Percentiles rank a stretch among this genome's conserved stretches.
Evolutionary conservation across 129 eudicot genomes (phyloP).

Genomic region (Mikania micrantha): DNA sequence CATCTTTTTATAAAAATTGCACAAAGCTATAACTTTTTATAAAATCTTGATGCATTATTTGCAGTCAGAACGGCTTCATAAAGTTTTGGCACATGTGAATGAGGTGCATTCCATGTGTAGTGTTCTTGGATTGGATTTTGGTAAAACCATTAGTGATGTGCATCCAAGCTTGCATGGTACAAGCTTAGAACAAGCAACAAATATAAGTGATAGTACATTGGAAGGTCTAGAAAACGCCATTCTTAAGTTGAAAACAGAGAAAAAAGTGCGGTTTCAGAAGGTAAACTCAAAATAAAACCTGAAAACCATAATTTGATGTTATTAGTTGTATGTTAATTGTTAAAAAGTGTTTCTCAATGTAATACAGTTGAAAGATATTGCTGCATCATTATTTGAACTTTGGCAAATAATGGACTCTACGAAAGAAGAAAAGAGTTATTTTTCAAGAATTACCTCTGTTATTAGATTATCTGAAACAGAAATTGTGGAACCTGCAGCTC

Average conservation of each 20-base stretch:
- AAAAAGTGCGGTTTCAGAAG: constrained; percentile 75
- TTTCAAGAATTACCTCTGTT: constrained; percentile 45
- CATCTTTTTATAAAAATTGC: background rate
- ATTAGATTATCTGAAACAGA: constrained; percentile 47
- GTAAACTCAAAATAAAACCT: constrained; percentile 22
- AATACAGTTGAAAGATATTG: constrained; percentile 64
- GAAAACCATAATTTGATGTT: background rate
- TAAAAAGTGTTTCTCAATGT: background rate
- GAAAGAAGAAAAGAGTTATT: constrained; percentile 50
- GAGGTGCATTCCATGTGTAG: constrained; percentile 73
- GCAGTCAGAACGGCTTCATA: constrained; percentile 77
- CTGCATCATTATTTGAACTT: constrained; percentile 57
- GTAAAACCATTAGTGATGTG: constrained; percentile 65
- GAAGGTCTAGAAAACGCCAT: constrained; percentile 72
- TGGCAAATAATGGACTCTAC: constrained; percentile 86
- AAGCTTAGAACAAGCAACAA: constrained; percentile 57
- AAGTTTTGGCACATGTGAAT: constrained; percentile 64
- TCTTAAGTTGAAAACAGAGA: constrained; percentile 63
- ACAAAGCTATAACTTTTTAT: background rate
- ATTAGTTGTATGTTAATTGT: background rate
- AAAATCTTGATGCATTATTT: constrained; percentile 5
- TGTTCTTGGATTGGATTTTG: constrained; percentile 71
- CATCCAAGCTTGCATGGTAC: constrained; percentile 80
- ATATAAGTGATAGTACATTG: constrained; percentile 62
- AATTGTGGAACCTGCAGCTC: constrained; percentile 53